phyloP scores from a whole-genome alignment of 1,139 yeast genomes.

The Sugiyamaella novakii region DNA sequence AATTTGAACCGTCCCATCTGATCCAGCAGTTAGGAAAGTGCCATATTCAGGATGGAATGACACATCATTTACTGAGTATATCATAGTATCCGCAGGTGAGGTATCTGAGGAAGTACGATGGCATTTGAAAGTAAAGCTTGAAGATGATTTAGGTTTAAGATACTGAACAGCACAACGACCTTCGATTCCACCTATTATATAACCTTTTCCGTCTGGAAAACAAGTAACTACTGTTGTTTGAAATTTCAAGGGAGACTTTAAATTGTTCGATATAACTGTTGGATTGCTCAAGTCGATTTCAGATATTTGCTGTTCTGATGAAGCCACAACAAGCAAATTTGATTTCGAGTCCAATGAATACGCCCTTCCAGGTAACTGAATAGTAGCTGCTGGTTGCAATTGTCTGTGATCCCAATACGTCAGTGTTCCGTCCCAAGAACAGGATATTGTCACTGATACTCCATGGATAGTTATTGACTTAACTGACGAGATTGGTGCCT shows the following conservation, averaged over 20 bases:
- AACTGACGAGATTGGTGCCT: conserved; percentile 73
- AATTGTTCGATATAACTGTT: conserved; percentile 72
- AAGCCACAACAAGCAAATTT: conserved; percentile 82
- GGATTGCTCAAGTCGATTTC: conserved; percentile 79
- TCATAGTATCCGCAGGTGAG: conserved; percentile 48
- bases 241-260: conserved; percentile 80
- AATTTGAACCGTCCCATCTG: conserved; percentile 90
- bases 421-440: conserved; percentile 97
- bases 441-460: conserved; percentile 82
- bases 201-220: conserved; percentile 88
- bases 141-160: conserved; percentile 54
- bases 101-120: conserved; percentile 65
- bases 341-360: conserved; percentile 85
- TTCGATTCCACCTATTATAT: conserved; percentile 89
- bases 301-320: conserved; percentile 84
- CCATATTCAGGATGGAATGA: conserved; percentile 88
- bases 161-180: conserved; percentile 98
- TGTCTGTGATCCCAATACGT: conserved; percentile 92
- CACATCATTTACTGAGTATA: conserved; percentile 79
- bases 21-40: conserved; percentile 90
- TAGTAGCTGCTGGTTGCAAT: conserved; percentile 79
- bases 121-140: conserved; percentile 88
- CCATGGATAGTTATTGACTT: conserved; percentile 68
- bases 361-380: conserved; percentile 85
- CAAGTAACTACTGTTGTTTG: conserved; percentile 85